Percentiles rank a stretch among this genome's conserved stretches.
phyloP scores from a whole-genome alignment of 140 eudicot species.

The Senecio squalidus region DNA sequence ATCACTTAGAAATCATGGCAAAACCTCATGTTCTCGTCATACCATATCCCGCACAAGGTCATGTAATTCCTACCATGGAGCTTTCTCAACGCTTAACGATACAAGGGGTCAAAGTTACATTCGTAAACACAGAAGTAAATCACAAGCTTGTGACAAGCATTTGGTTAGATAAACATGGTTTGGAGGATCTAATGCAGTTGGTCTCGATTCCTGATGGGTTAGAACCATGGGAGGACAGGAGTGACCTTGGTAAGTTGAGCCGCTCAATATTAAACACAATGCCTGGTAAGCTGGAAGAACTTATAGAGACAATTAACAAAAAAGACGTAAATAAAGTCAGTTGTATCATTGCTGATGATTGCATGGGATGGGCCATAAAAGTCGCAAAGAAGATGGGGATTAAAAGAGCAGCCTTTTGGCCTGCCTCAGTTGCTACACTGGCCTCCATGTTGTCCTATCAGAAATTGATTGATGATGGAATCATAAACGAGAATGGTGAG shows the following conservation, averaged over 20 bases:
- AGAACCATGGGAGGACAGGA: conserved; percentile 53
- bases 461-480: conserved; percentile 39
- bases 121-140: conserved; percentile 20
- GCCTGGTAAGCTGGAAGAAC: conserved; percentile 43
- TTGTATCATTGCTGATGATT: conserved; percentile 47
- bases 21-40: conserved; percentile 11
- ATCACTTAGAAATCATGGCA: background rate
- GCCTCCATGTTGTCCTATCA: conserved; percentile 16
- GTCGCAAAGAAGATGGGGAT: conserved; percentile 44
- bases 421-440: conserved; percentile 34
- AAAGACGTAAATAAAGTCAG: conserved; percentile 11
- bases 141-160: conserved; percentile 9
- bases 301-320: conserved; percentile 33
- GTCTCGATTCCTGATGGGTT: conserved; percentile 46
- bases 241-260: conserved; percentile 26
- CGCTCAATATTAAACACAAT: conserved; percentile 18
- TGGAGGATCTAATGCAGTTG: conserved; percentile 11
- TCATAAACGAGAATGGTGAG: conserved; percentile 33
- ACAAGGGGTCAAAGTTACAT: conserved; percentile 21
- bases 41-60: conserved; percentile 30
- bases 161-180: conserved; percentile 6
- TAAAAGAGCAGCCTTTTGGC: conserved; percentile 38
- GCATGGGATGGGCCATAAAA: conserved; percentile 41
- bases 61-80: conserved; percentile 25
- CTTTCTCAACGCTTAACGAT: conserved; percentile 12